Base-by-base conservation (phyloP, 2,329 filamentous ascomycete species). In the Davidsoniella eucalypti region DNA sequence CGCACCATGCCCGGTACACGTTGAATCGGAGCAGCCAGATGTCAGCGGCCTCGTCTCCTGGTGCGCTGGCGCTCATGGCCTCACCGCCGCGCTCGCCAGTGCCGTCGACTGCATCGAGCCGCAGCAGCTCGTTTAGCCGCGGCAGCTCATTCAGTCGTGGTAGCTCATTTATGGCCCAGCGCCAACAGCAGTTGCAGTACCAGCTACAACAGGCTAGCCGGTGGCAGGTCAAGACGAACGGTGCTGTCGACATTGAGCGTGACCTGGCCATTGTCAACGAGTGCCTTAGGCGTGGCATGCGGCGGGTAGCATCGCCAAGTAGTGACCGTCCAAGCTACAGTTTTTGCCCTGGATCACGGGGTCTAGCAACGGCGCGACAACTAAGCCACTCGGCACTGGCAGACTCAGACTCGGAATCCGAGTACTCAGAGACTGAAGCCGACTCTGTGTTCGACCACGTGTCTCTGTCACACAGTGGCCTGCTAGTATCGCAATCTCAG, bases 201-300 rank as follows among this genome's bases (percentile, higher is more conserved):
- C 26, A 47, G 16, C 10, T 21, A 14, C 36, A 23, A 8, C 26
- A 18, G 6, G 23, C 16, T 6, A 16, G 12, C 12, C 18, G 38
- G 38, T 9, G 38, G 29, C 26, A 33, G 26, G 26, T 8, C 26
- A 18, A 9, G 29, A 18, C 18, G 8, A 17, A 9, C 18, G 38
- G 38, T 1, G 40, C 41, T 12, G 50, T 47, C 33, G 50, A 52
- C n/a, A 52, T 52, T 33, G 50, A 52, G 39, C 44, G 50, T 6
- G 50, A 52, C 21, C 25, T 52, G 37, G 16, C 40, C 9, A 39
- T 50, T 16, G 40, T 50, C 7, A 45, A 41, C 12, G 49, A 50
- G n/a, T 50, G 49, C 21, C 42, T 50, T 7, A 41, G 49, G 18
- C 29, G 49, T 4, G 49, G 49, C 14, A 50, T 50, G 49, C 49